phyloP scores from a whole-genome alignment of 352 stramenopile genomes.

The Phytophthora ohioensis region DNA sequence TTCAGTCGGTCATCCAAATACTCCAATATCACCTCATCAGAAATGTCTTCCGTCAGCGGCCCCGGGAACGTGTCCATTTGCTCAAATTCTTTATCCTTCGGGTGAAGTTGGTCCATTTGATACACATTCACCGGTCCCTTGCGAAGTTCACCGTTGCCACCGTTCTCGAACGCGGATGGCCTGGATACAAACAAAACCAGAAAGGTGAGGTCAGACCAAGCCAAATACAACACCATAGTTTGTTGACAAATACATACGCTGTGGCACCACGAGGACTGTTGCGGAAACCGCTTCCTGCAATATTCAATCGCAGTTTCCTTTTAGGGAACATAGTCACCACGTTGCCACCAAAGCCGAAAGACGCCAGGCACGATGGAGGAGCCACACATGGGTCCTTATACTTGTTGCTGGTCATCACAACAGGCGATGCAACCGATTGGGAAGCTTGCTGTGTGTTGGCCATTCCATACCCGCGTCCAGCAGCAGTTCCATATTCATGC shows the following conservation, averaged over 20 bases:
- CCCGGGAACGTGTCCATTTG: constrained; percentile 82
- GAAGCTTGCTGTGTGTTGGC: constrained; percentile 19
- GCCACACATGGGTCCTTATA: constrained; percentile 87
- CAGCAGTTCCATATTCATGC: constrained; percentile 22
- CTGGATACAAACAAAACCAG: constrained; percentile 35
- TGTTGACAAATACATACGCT: constrained; percentile 48
- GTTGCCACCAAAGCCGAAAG: constrained; percentile 90
- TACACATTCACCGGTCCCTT: constrained; percentile 87
- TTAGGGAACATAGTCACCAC: constrained; percentile 92
- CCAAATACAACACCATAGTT: not conserved
- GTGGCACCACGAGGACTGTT: constrained; percentile 66
- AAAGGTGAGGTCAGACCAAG: constrained; percentile 21
- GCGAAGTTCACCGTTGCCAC: constrained; percentile 65
- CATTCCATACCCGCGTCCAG: constrained; percentile 12
- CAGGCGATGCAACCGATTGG: constrained; percentile 22
- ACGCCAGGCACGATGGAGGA: constrained; percentile 75
- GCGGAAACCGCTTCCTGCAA: constrained; percentile 57
- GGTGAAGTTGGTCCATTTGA: constrained; percentile 82
- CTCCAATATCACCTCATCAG: constrained; percentile 72
- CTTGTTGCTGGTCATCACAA: constrained; percentile 65
- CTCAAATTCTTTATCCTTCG: constrained; percentile 71
- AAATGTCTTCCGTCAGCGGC: constrained; percentile 68
- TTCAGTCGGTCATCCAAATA: constrained; percentile 73
- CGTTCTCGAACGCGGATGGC: constrained; percentile 61
- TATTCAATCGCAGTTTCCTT: constrained; percentile 82